Conservation (phyloP, 768 basidiomycete species). For the Steccherinum ochraceum region DNA sequence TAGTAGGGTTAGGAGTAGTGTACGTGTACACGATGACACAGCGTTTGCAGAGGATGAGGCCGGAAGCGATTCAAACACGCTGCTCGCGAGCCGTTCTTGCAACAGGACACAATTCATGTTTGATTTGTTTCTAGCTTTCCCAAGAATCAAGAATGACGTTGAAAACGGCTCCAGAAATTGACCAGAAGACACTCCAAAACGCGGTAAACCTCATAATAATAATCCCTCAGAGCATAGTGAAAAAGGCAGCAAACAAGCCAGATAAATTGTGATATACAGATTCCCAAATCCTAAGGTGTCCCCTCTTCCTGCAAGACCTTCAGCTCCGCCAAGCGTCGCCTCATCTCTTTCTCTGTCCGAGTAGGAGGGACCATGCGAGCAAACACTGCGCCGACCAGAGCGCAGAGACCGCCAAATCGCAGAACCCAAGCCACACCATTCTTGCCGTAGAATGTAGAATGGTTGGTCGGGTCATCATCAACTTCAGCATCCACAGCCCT, state of each 20-base stretch:
- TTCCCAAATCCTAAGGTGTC: constrained; percentile 18
- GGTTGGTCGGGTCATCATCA: constrained; percentile 36
- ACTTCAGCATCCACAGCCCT: constrained; percentile 60
- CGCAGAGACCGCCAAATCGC: constrained; percentile 85
- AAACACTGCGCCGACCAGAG: constrained; percentile 71
- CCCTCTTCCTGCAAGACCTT: constrained; percentile 62
- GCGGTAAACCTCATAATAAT: too few species aligned
- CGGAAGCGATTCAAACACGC: too few species aligned
- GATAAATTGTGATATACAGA: background rate
- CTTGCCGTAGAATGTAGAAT: constrained; percentile 67
- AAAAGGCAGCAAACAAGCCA: background rate
- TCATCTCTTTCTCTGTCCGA: constrained; percentile 86
- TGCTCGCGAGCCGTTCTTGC: too few species aligned
- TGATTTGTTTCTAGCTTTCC: too few species aligned
- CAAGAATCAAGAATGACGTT: too few species aligned
- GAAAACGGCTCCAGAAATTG: too few species aligned
- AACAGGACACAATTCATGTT: too few species aligned
- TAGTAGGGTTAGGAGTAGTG: too few species aligned
- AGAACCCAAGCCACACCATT: constrained; percentile 93
- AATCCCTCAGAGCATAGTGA: too few species aligned
- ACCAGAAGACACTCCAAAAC: too few species aligned
- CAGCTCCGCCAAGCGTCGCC: constrained; percentile 75
- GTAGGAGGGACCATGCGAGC: constrained; percentile 84
- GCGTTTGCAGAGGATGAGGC: too few species aligned
- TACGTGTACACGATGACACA: too few species aligned